phyloP scores from a whole-genome alignment of 2,329 filamentous ascomycete species.

The Colletotrichum sublineola region DNA sequence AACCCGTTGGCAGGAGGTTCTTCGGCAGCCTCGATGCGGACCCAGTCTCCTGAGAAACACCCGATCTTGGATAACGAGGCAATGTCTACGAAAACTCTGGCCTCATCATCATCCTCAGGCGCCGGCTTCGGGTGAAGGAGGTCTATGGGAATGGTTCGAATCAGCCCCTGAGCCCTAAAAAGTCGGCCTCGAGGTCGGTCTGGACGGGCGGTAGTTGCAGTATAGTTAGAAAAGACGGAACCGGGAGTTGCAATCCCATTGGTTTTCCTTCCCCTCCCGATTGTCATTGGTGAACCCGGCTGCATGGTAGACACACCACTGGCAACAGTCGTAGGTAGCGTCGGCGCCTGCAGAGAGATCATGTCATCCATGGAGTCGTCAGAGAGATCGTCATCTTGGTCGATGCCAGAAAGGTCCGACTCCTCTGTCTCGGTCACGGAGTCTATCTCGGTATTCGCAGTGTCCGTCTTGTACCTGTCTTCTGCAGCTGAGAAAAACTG shows the following conservation, averaged over 20 bases:
- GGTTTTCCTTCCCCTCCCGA: slow-evolving; percentile 72
- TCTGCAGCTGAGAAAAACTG: slow-evolving; percentile 94
- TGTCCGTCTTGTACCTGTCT: slow-evolving; percentile 74
- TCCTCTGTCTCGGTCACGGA: slow-evolving; percentile 71
- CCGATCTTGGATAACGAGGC: slow-evolving; percentile 88
- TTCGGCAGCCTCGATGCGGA: slow-evolving; percentile 82
- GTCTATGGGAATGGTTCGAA: slow-evolving; percentile 79
- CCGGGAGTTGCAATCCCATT: slow-evolving; percentile 86
- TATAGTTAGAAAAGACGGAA: slow-evolving; percentile 91
- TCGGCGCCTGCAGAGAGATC: slow-evolving; percentile 87
- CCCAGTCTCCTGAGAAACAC: slow-evolving; percentile 98
- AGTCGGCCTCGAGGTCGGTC: slow-evolving; percentile 80
- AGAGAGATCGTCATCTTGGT: slow-evolving; percentile 81
- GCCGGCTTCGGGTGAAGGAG: slow-evolving; percentile 86
- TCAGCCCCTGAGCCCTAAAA: slow-evolving; percentile 85
- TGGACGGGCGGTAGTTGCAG: slow-evolving; percentile 82
- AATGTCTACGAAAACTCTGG: slow-evolving; percentile 91
- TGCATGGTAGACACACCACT: slow-evolving; percentile 85
- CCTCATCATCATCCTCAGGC: slow-evolving; percentile 85
- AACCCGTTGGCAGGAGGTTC: slow-evolving; percentile 78
- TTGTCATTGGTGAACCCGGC: slow-evolving; percentile 83
- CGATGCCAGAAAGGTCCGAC: slow-evolving; percentile 71
- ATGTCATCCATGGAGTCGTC: slow-evolving; percentile 95
- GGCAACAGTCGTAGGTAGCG: slow-evolving; percentile 81
- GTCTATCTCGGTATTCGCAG: slow-evolving; percentile 70